phyloP scores from a whole-genome alignment of 495 filamentous ascomycete species.

The Hypoxylon lienhwacheense region DNA sequence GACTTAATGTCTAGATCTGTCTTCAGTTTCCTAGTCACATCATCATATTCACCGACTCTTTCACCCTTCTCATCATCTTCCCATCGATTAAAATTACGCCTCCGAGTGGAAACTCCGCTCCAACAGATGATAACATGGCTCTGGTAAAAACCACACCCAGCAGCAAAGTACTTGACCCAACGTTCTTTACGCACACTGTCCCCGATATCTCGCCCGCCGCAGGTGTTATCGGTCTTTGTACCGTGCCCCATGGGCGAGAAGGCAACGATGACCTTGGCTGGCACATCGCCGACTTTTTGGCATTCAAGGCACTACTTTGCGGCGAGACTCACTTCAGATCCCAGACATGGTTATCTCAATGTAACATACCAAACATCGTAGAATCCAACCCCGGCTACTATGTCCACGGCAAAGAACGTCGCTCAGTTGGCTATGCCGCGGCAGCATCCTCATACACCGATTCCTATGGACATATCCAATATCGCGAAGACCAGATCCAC shows the following conservation, averaged over 20 bases:
- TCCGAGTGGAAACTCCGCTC: neutral
- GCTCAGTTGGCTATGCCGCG: constrained; percentile 6
- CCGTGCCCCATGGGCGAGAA: constrained; percentile 32
- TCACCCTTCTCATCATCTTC: neutral
- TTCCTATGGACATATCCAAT: neutral
- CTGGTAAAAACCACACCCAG: neutral
- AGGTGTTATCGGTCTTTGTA: constrained; percentile 41
- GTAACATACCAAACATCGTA: constrained; percentile 22
- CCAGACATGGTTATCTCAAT: constrained; percentile 41
- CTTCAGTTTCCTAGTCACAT: too few relatives aligned
- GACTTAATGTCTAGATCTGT: too few relatives aligned
- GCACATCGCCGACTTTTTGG: constrained; percentile 44
- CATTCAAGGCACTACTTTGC: constrained; percentile 41
- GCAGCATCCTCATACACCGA: constrained; percentile 1
- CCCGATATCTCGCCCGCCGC: constrained; percentile 36
- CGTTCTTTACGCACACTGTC: constrained; percentile 36
- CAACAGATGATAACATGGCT: neutral
- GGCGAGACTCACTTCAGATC: constrained; percentile 20
- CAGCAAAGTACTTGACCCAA: constrained; percentile 21
- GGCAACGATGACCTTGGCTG: constrained; percentile 39
- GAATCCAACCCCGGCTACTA: constrained; percentile 15
- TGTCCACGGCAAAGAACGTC: constrained; percentile 20
- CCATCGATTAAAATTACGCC: neutral
- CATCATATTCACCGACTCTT: too few relatives aligned
- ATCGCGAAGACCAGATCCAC: constrained; percentile 24